Evolutionary conservation across 139 green algal genomes (phyloP), one percentile per base, ranked within the genome.

Genomic region (Chlamydomonas sp.): DNA sequence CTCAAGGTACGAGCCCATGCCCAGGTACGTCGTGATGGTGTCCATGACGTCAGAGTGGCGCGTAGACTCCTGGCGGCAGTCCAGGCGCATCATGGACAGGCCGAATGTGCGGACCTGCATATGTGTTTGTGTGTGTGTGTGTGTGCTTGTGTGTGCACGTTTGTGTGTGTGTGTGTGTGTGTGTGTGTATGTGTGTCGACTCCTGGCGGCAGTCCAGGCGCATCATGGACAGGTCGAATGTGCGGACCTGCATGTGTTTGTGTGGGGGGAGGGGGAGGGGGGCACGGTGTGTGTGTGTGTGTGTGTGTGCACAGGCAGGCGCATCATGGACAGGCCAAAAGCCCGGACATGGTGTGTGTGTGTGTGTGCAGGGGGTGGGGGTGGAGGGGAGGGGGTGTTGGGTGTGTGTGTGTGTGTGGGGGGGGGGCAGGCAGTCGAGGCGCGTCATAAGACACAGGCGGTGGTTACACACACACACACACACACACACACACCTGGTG

Each of bases 21-120:
- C 92, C 64, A 98, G 73, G 78, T 91, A 97, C 69, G 90, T 64
- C 3, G 93, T 98, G 77, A 98, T 91, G 48, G 86, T 76, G 75
- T 97, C 88, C 13, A 98, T 72, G 0, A 86, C 91, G 61, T 97
- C 89, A 24, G 85, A 79, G 84, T 97, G 93, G 37, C 93, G 86
- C 3, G 84, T 82, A 71, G 63, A 77, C 78, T 97, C 92, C 78
- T 97, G 80, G 13, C 93, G 84, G 65, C 98, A 85, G 78, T 98
- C 93, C 74, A 98, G 84, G 70, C 83, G 85, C 74, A 94, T 89
- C 47, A 98, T 80, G 59, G 58, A 67, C 63, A 98, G 66, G 1
- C 93, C 92, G 76, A 97, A 97, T 73, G 79, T 88, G 73, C 90
- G 78, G 20, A n/a, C n/a, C n/a, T n/a, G n/a, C n/a, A n/a, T n/a